Conservation (phyloP, 1,284 basidiomycete genomes). For the Sphagnurus paluster region DNA sequence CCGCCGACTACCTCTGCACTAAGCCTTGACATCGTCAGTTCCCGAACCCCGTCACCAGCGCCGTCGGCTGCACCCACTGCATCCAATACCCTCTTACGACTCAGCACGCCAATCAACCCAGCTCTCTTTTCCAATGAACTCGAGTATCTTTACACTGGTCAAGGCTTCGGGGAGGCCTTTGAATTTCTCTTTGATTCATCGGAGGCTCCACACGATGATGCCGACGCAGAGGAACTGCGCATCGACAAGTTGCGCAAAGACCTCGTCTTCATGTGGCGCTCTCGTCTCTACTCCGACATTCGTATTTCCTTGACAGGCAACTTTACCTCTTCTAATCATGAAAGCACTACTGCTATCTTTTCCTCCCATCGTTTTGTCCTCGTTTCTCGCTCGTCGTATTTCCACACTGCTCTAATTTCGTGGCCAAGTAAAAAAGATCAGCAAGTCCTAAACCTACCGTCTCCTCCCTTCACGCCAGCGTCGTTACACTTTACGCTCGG, state of each 20-base stretch:
- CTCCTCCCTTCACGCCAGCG: constrained; percentile 93
- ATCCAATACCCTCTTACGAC: constrained; percentile 41
- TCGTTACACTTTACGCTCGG: constrained; percentile 94
- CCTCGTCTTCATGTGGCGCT: constrained; percentile 95
- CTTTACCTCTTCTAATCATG: constrained; percentile 61
- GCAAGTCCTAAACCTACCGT: constrained; percentile 72
- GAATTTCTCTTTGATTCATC: constrained; percentile 84
- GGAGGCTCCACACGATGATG: constrained; percentile 47
- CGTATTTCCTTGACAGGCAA: constrained; percentile 74
- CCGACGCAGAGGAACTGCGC: constrained; percentile 66
- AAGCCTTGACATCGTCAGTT: constrained; percentile 50
- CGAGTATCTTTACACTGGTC: constrained; percentile 89
- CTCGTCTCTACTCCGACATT: constrained; percentile 88
- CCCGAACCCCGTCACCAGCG: constrained; percentile 23
- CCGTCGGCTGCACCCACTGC: constrained; percentile 22
- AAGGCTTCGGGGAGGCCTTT: constrained; percentile 84
- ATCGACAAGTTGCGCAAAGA: constrained; percentile 89
- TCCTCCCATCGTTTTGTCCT: constrained; percentile 93
- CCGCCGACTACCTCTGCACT: constrained; percentile 61
- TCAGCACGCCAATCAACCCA: constrained; percentile 71
- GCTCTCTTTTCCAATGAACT: constrained; percentile 83
- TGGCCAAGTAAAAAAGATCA: constrained; percentile 56
- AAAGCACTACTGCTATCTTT: constrained; percentile 78
- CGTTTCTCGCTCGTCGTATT: constrained; percentile 87
- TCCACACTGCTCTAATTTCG: constrained; percentile 68